Evolutionary conservation across 2,329 filamentous ascomycete genomes (phyloP), one percentile per base, ranked within the genome.

Genomic region (Decorospora gaudefroyi): DNA sequence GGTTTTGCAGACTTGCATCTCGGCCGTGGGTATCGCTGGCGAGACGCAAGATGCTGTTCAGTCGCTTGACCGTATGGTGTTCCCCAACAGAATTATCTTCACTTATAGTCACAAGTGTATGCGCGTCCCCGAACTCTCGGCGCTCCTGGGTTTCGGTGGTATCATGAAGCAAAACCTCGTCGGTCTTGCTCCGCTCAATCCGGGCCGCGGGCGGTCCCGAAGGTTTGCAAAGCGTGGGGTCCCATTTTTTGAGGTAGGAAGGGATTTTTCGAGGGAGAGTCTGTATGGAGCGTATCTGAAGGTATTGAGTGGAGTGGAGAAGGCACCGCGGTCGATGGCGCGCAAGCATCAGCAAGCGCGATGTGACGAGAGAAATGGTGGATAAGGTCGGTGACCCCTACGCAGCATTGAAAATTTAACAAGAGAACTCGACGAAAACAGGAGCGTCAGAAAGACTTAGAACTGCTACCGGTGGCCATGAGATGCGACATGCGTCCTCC

Each of bases 211-310:
- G 29, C n/a, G 36, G n/a, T 1, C 9, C 30, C 11, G 27, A 8
- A 16, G 50, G 10, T 4, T n/a, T 37, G 28, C 62, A 49, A n/a
- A 36, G 36, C 4, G 60, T 58, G 7, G 65, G 65, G 37, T 67
- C 45, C 64, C 64, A 69, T 54, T 30, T 26, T 32, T 49, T 55
- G 16, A 53, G 8, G 13, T 62, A 63, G n/a, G 29, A 26, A 3
- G 64, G 57, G 19, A 61, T 57, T 13, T 33, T 29, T 7, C 49
- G 49, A 12, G 65, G 64, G 18, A 49, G 34, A n/a, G 62, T 65
- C 22, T 49, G 61, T 21, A 69, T 25, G 5, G 43, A 49, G 36
- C 64, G 62, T 13, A 32, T 36, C 27, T 58, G 60, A 18, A 47
- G 38, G 34, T 17, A 30, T 32, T 28, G 45, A 34, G 45, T 33